A percentile compares a stretch with the other conserved stretches of the same genome.
phyloP scores from a whole-genome alignment of 2,329 filamentous ascomycete genomes.

The Calonectria pteridis region DNA sequence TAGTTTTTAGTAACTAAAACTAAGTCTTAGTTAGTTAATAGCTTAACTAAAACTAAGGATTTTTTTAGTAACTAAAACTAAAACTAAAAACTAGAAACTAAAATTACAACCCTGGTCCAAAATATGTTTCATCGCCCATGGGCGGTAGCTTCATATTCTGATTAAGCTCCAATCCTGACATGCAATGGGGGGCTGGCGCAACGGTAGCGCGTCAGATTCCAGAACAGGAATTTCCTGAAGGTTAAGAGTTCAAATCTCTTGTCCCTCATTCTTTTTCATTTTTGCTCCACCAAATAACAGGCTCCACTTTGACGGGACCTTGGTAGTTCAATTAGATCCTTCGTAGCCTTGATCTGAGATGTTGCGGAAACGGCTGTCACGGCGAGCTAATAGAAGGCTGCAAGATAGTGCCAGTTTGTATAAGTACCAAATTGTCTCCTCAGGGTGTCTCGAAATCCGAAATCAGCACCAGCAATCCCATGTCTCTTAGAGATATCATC shows the following conservation, averaged over 20 bases:
- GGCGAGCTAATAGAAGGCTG: too few relatives aligned
- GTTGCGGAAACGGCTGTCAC: background rate
- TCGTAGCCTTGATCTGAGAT: background rate
- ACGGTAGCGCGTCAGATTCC: background rate
- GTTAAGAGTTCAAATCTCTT: background rate
- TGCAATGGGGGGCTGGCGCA: background rate
- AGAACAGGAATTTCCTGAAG: background rate
- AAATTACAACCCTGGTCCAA: fast-evolving
- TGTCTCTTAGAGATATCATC: too few relatives aligned
- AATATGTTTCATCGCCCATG: background rate
- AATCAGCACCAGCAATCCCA: background rate
- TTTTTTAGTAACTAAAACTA: too few relatives aligned
- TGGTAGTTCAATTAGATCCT: background rate
- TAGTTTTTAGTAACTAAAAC: too few relatives aligned
- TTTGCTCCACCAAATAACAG: background rate
- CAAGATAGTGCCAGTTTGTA: too few relatives aligned
- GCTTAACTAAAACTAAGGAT: too few relatives aligned
- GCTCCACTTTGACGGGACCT: background rate
- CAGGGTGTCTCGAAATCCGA: too few relatives aligned
- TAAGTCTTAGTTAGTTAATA: too few relatives aligned
- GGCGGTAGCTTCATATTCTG: background rate
- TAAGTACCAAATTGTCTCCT: too few relatives aligned
- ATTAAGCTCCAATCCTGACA: background rate
- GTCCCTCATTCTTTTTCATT: background rate
- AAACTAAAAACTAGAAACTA: too few relatives aligned